Percentiles rank a stretch among this genome's conserved stretches.
Conservation (phyloP, 306 rosid genomes). For the Dalbergia cultrata region DNA sequence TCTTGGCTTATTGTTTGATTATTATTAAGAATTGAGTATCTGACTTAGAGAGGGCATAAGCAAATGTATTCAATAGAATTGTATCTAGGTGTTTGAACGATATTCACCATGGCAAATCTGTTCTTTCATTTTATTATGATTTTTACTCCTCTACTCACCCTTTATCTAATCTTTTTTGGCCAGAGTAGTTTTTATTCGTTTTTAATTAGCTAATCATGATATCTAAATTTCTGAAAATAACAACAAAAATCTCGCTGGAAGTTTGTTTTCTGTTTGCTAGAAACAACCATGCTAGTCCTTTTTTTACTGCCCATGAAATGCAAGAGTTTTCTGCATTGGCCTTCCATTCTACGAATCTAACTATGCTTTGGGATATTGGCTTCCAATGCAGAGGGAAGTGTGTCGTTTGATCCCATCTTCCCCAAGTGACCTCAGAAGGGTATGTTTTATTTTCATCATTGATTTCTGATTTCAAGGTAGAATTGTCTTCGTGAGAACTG, state of each 20-base stretch:
- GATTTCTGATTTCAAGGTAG: slow-evolving; percentile 31
- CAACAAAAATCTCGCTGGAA: not conserved
- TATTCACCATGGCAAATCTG: not conserved
- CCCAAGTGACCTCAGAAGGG: slow-evolving; percentile 74
- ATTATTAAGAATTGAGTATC: slow-evolving; percentile 7
- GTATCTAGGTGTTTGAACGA: not conserved
- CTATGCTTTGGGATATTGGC: slow-evolving; percentile 40
- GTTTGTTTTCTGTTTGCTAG: not conserved
- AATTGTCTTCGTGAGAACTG: not conserved
- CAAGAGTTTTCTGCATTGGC: not conserved
- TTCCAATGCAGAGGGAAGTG: slow-evolving; percentile 83
- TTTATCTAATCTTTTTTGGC: not conserved
- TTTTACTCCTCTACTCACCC: not conserved
- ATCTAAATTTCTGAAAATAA: slow-evolving; percentile 8
- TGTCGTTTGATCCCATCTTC: slow-evolving; percentile 87
- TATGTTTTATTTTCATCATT: slow-evolving; percentile 52
- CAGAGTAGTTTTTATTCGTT: not conserved
- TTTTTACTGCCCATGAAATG: not conserved
- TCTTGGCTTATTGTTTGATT: slow-evolving; percentile 15
- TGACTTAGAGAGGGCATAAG: not conserved
- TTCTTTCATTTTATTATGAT: not conserved
- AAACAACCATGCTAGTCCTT: not conserved
- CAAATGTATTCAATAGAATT: slow-evolving; percentile 4
- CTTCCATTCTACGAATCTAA: slow-evolving; percentile 22
- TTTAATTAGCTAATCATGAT: not conserved